Conservation (phyloP, 805 yeast genomes). For the Saccharomycopsis fodiens region DNA sequence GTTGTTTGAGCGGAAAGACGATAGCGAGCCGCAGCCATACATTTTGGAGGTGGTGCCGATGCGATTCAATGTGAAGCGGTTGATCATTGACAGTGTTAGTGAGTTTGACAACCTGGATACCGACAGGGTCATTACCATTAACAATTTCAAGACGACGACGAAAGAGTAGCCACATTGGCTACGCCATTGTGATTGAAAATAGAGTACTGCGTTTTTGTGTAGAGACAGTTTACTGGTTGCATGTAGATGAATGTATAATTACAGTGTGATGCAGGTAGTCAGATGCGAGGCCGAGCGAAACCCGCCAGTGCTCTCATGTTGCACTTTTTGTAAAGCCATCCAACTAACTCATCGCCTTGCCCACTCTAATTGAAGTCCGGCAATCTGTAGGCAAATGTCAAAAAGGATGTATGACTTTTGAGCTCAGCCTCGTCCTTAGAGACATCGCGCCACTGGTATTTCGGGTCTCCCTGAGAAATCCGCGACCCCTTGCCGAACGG, state of each 20-base stretch:
- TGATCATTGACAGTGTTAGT: constrained; percentile 6
- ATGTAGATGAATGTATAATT: too few species aligned
- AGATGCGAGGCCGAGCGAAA: too few species aligned
- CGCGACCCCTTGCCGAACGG: constrained; percentile 91
- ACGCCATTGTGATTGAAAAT: too few species aligned
- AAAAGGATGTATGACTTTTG: constrained; percentile 88
- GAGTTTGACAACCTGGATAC: constrained; percentile 4
- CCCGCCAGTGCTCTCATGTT: too few species aligned
- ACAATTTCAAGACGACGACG: constrained; percentile 10
- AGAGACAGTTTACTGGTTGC: too few species aligned
- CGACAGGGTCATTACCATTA: constrained; percentile 13
- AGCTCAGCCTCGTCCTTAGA: constrained; percentile 77
- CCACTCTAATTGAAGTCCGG: background rate
- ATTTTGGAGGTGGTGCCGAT: constrained; percentile 13
- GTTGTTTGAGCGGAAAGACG: background rate
- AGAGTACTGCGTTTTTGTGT: too few species aligned
- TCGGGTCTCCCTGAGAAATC: constrained; percentile 79
- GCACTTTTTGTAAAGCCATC: too few species aligned
- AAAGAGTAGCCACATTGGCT: too few species aligned
- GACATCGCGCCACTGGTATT: constrained; percentile 76
- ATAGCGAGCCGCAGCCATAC: constrained; percentile 10
- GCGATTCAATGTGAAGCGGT: constrained; percentile 9
- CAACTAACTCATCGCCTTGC: too few species aligned
- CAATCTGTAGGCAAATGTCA: constrained; percentile 66
- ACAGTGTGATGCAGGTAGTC: too few species aligned